Percentiles rank a stretch among this genome's conserved stretches.
Evolutionary conservation across 1,139 yeast species (phyloP).

Genomic region (Yarrowia galli): DNA sequence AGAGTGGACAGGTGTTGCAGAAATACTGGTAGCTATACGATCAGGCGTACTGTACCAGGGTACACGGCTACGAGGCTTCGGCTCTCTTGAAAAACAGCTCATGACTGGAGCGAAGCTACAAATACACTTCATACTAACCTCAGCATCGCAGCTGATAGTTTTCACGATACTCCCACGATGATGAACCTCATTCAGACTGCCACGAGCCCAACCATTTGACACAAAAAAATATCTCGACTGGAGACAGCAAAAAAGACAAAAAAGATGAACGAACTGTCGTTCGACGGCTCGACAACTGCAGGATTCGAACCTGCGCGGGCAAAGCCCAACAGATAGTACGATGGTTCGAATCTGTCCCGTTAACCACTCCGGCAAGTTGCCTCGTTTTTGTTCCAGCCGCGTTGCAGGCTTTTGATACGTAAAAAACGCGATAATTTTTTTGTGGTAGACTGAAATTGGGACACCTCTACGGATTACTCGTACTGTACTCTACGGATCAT

Average conservation of each 20-base stretch:
- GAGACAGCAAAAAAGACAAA: neutral
- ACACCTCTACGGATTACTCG: too few species aligned
- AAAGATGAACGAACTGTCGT: neutral
- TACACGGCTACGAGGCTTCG: too few species aligned
- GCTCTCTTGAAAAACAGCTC: too few species aligned
- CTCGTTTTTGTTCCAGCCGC: neutral
- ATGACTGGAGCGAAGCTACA: too few species aligned
- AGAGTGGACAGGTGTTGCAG: too few species aligned
- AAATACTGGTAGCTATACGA: too few species aligned
- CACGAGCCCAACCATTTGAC: neutral
- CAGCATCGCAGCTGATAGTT: too few species aligned
- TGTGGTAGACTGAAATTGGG: too few species aligned
- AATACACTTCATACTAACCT: too few species aligned
- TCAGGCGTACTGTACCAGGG: too few species aligned
- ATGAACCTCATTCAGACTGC: neutral
- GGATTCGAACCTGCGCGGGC: conserved; percentile 40
- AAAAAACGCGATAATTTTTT: conserved; percentile 5
- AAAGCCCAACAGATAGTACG: conserved; percentile 39
- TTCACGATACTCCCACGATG: neutral
- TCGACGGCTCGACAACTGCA: conserved; percentile 35
- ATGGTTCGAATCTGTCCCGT: conserved; percentile 37
- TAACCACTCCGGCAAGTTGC: conserved; percentile 39
- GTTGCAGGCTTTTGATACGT: neutral
- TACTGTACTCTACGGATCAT: too few species aligned
- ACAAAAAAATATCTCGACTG: too few species aligned